Base-by-base conservation (phyloP, 768 basidiomycete species). In the Sutorius australiensis region DNA sequence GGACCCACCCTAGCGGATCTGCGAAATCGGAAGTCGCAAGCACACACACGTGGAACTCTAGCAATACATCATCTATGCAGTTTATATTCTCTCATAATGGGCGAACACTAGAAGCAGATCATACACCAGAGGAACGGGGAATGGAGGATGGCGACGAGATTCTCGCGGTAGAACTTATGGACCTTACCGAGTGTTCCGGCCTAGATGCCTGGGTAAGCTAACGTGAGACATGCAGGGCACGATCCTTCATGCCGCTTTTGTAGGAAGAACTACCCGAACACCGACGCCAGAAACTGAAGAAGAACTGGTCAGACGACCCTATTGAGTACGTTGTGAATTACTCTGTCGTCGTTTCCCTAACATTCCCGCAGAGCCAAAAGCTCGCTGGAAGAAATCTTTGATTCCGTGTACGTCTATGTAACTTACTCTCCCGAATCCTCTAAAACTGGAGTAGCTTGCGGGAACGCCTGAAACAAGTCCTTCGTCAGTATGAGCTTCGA, bases 131-230 rank as follows among this genome's bases (percentile, higher is more conserved):
- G 66, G 90, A 93, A 60, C 80, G 84, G 44, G 88, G 87, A 6
- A 87, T 94, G 77, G 91, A 94, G 61, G 88, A 92, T 60, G 84
- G 84, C 6, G 92, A 94, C 66, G 89, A 92, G 71, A 89, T 94
- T 65, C 73, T 92, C 46, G 92, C 92, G 13, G 86, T 93, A 17
- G 92, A 94, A 72, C 71, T 94, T 69, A 89, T 92, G 89, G 92
- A 94, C 66, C 75, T 94, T 60, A 93, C 92, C 7, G 83, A 87
- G 48, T 81, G 80, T 31, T 75, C 82, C 7, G 75, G 76, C 43
- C 68, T 79, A 33, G 86, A 88, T 56, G 77, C 80, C 58, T 79
- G 80, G 78, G 87, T 86, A 63, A 67, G 82, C 71, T 41, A 19
- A 19, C 21, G 37, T 34, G 38, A 38, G 49, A 41, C 30, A 13